A percentile compares a stretch with the other conserved stretches of the same genome.
Conservation (phyloP, 371 early-diverging fungal species). For the Mucor indicus region DNA sequence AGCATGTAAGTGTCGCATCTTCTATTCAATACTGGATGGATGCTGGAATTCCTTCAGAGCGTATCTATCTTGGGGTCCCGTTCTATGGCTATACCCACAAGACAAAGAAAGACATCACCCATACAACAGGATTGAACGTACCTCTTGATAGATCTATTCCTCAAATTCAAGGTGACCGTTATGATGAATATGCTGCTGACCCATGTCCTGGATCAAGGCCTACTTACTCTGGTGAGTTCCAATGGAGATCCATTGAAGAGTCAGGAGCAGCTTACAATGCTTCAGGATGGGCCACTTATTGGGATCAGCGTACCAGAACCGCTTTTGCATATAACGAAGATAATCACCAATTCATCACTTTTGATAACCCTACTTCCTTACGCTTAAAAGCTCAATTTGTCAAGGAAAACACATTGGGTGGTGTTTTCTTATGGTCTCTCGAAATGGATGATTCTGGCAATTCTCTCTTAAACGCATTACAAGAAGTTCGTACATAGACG, state of each 20-base stretch:
- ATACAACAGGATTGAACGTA: conserved; percentile 2
- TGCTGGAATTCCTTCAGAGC: conserved; percentile 55
- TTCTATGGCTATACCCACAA: conserved; percentile 53
- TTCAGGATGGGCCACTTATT: conserved; percentile 20
- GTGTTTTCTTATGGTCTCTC: conserved; percentile 53
- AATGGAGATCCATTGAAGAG: conserved; percentile 18
- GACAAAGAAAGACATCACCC: conserved; percentile 3
- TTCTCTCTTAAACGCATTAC: conserved; percentile 9
- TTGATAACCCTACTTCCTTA: conserved; percentile 49
- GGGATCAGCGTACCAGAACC: conserved; percentile 44
- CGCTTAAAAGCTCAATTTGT: conserved; percentile 43
- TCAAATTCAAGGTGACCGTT: conserved; percentile 24
- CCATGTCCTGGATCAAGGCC: conserved; percentile 17
- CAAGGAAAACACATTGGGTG: conserved; percentile 36
- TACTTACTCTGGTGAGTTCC: conserved; percentile 21
- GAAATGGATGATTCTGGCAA: conserved; percentile 23
- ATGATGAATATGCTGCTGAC: conserved; percentile 21
- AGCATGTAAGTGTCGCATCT: conserved; percentile 14
- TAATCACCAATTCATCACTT: conserved; percentile 45
- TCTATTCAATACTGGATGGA: conserved; percentile 46
- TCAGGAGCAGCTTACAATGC: conserved; percentile 4
- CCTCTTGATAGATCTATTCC: conserved; percentile 6
- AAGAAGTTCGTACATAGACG: neutral
- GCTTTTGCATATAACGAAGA: conserved; percentile 50
- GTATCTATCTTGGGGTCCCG: conserved; percentile 55